These are phyloP conservation scores for Lagenidium sp. DNA, from an alignment of 352 stramenopile species.

Conservation along the genomic window DNA sequence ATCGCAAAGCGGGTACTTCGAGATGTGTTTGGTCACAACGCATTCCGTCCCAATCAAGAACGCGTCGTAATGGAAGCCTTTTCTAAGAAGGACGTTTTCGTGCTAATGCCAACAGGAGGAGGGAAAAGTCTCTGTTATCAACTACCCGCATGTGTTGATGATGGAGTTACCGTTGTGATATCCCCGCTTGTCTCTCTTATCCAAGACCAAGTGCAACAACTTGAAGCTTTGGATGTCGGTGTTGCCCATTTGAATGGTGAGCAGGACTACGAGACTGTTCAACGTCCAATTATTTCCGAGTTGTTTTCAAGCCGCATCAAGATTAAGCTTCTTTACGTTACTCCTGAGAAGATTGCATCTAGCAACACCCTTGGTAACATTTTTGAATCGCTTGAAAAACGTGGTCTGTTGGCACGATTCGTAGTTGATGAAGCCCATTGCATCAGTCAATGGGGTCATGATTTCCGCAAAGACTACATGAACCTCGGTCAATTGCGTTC, in stretches of 20 bases:
- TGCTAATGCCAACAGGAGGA: slow-evolving; percentile 98
- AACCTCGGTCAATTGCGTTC: slow-evolving; percentile 86
- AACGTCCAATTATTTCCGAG: slow-evolving; percentile 82
- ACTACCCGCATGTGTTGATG: slow-evolving; percentile 80
- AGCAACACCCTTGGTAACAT: slow-evolving; percentile 83
- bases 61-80: slow-evolving; percentile 93
- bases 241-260: slow-evolving; percentile 82
- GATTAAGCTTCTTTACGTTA: slow-evolving; percentile 98
- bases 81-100: slow-evolving; percentile 92
- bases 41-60: slow-evolving; percentile 94
- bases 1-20: slow-evolving; percentile 61
- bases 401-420: slow-evolving; percentile 91
- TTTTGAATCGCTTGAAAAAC: slow-evolving; percentile 68
- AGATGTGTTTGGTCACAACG: slow-evolving; percentile 93
- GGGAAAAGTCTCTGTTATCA: slow-evolving; percentile 99
- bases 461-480: slow-evolving; percentile 99
- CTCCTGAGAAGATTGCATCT: slow-evolving; percentile 94
- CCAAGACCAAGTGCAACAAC: slow-evolving; percentile 97
- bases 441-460: slow-evolving; percentile 98
- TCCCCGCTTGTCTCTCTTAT: slow-evolving; percentile 98
- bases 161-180: slow-evolving; percentile 96
- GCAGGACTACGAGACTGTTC: slow-evolving; percentile 79
- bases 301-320: slow-evolving; percentile 76
- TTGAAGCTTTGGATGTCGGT: slow-evolving; percentile 90
- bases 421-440: slow-evolving; percentile 97